phyloP scores from a whole-genome alignment of 1,284 basidiomycete genomes.

The Irpex lacteus region DNA sequence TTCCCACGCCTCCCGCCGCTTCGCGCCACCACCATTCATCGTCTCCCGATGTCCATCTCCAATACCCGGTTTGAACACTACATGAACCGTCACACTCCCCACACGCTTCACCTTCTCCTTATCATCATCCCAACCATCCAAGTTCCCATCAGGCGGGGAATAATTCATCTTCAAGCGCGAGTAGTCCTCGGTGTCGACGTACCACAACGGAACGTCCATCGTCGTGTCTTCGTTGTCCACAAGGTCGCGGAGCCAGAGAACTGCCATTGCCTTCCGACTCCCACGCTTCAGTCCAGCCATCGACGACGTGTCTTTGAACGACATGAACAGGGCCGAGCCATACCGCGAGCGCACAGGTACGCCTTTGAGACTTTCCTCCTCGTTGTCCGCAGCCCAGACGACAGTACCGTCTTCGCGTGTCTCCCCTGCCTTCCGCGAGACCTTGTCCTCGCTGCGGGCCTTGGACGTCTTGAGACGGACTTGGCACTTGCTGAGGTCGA shows the following conservation, averaged over 20 bases:
- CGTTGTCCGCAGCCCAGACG: slow-evolving; percentile 38
- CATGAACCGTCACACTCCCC: slow-evolving; percentile 26
- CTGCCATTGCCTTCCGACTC: slow-evolving; percentile 51
- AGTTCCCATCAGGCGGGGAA: slow-evolving; percentile 53
- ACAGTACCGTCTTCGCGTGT: slow-evolving; percentile 40
- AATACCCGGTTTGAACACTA: slow-evolving; percentile 29
- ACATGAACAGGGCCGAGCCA: slow-evolving; percentile 52
- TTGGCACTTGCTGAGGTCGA: slow-evolving; percentile 30
- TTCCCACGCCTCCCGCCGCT: slow-evolving; percentile 30
- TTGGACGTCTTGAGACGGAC: slow-evolving; percentile 32
- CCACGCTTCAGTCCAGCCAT: slow-evolving; percentile 32
- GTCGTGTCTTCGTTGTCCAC: slow-evolving; percentile 39
- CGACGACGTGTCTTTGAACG: slow-evolving; percentile 42
- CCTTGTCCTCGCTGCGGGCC: slow-evolving; percentile 24
- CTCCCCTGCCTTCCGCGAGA: slow-evolving; percentile 43
- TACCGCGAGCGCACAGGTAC: slow-evolving; percentile 63
- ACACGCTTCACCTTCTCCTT: slow-evolving; percentile 39
- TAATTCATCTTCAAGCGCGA: slow-evolving; percentile 53
- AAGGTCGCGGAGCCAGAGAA: slow-evolving; percentile 60
- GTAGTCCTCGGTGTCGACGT: slow-evolving; percentile 33
- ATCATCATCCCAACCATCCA: slow-evolving; percentile 43
- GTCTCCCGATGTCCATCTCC: slow-evolving; percentile 37
- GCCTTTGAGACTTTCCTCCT: slow-evolving; percentile 35
- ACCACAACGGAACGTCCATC: slow-evolving; percentile 39
- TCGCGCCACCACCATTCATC: slow-evolving; percentile 25